Base-by-base conservation (phyloP, 371 early-diverging fungal species). In the Mucor lusitanicus region DNA sequence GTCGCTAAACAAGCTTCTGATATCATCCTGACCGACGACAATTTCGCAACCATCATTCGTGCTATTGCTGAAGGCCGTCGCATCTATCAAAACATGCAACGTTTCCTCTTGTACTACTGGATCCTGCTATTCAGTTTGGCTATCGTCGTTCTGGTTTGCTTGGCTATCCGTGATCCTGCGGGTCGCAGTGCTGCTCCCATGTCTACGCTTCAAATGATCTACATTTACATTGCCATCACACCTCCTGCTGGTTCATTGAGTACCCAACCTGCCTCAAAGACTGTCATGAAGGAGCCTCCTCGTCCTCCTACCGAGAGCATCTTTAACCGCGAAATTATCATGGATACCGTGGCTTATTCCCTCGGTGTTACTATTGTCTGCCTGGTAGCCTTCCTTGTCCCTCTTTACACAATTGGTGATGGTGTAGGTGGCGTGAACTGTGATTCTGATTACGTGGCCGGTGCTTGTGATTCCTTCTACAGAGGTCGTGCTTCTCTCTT, bases 1-100 rank as follows among this genome's bases (percentile, higher is more conserved):
- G 93, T 96, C 30, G 92, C 96, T 40, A 96, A 95, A 70, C 92
- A 95, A 64, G 95, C 95, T 0, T 91, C 95, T 5, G 94, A 94
- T 77, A 94, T 97, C 61, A 90, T 96, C 21, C 78, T 97, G 32
- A 89, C 93, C 0, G 92, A 95, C 69, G 94, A 94, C 68, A 91
- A 95, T 73, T 95, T 95, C 74, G 84, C 91, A 23, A 94, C 94
- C 19, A 94, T 97, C 66, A 92, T 95, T 33, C 80, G 84, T 32
- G 94, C 94, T 27, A 87, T 96, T 56, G 83, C 82, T 13, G 93
- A 96, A 76, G 97, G 97, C 30, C 88, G 97, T 35, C 87, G 90
- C 27, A 91, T 94, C 42, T 95, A 92, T 76, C 93, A 89, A 78
- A 98, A 97, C 79, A 96, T 98, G 79, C 87, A 92, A 70, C 95